Evolutionary conservation across 345 rosid species (phyloP).

Genomic region (Passiflora organensis): DNA sequence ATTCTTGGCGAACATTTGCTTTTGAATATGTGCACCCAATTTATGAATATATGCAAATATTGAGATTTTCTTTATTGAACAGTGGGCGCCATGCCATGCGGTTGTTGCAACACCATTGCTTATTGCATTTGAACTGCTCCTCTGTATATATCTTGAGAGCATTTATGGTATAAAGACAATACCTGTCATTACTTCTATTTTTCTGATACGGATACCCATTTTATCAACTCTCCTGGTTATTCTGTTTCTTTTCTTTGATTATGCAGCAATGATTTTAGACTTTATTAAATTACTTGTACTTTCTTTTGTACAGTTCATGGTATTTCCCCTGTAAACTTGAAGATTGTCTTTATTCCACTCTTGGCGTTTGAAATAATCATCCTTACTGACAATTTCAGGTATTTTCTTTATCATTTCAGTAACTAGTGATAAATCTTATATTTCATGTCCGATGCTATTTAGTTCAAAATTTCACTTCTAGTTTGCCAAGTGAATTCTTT

Average conservation of each 20-base stretch:
- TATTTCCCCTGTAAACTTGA: slow-evolving; percentile 68
- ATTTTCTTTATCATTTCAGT: slow-evolving; percentile 13
- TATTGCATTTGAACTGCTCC: slow-evolving; percentile 88
- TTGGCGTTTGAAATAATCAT: slow-evolving; percentile 68
- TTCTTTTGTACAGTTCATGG: slow-evolving; percentile 36
- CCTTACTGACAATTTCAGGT: slow-evolving; percentile 92
- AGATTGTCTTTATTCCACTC: slow-evolving; percentile 83
- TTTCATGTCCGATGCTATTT: background rate
- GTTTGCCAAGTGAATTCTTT: too few relatives aligned
- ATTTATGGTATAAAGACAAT: slow-evolving; percentile 41
- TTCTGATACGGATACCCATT: background rate
- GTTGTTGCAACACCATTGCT: slow-evolving; percentile 88
- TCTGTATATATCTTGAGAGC: slow-evolving; percentile 93
- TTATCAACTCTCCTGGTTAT: background rate
- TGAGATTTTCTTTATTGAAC: slow-evolving; percentile 32
- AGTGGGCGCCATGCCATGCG: slow-evolving; percentile 99
- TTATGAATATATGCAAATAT: slow-evolving; percentile 6
- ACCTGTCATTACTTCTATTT: slow-evolving; percentile 6
- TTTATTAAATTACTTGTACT: slow-evolving; percentile 8
- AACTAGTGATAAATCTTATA: background rate
- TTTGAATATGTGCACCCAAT: slow-evolving; percentile 11
- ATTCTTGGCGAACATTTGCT: background rate
- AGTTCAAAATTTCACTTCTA: too few relatives aligned
- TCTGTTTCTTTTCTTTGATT: background rate
- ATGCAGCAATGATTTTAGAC: background rate